Evolutionary conservation across 1,284 basidiomycete species (phyloP), one percentile per base, ranked within the genome.

Genomic region (Cystobasidium slooffiae): DNA sequence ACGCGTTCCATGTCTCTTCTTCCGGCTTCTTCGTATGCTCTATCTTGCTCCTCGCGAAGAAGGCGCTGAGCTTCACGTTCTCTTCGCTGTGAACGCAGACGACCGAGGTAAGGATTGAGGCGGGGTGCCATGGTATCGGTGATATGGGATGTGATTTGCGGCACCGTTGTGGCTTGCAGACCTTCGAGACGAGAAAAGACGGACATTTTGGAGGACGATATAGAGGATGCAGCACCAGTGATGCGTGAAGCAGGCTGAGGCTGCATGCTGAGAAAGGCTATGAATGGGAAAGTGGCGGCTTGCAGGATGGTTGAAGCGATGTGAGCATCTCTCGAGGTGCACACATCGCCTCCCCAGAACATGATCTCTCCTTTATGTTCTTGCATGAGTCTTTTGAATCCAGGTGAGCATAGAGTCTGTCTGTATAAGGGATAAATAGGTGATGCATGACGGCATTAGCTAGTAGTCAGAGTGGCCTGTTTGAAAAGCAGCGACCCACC

Each of bases 201-300:
- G 3, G 91, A 91, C 22, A 96, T 84, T 1, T 85, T 84, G 0
- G 88, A 87, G 0, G 86, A 79, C 1, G 87, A 82, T 24, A 83
- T 80, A 1, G 79, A 66, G 72, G 84, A 78, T 67, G 77, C 3
- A 8, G 37, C 39, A 39, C 75, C 65, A 24, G 55, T 46, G 39
- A 70, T 2, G 53, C 66, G 56, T 14, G 70, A 73, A 12, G 52
- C 39, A 22, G 70, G 51, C 0, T 65, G 69, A 66, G 94, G 90
- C 79, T 97, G 92, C 46, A 96, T 86, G 0, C 93, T 90, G 61
- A 96, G 84, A 81, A 97, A 98, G 0, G 92, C 91, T 62, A 98
- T 86, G 76, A 94, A 95, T 0, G 95, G 95, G 79, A 91, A 97
- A 0, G 93, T 94, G 2, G 93, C 96, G 0, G 90, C 89, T 78